Evolutionary conservation across 2,329 filamentous ascomycete species (phyloP).

Genomic region (Colletotrichum trifolii): DNA sequence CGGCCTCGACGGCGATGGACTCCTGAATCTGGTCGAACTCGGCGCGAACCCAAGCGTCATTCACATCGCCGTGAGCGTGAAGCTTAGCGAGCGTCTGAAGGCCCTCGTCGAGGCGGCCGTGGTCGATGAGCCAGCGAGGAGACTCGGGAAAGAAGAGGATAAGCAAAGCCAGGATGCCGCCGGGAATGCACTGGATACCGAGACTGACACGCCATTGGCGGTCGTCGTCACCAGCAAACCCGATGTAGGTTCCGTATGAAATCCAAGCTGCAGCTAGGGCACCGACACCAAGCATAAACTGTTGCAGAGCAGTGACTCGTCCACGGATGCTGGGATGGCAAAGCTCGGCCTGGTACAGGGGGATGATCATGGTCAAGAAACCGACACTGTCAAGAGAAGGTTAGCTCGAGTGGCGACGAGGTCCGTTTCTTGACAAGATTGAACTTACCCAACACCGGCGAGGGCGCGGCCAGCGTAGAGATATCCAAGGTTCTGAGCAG

Average conservation of each 20-base stretch:
- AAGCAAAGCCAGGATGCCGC: constrained; percentile 69
- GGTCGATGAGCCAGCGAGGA: constrained; percentile 80
- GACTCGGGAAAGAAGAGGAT: constrained; percentile 79
- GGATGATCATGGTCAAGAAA: constrained; percentile 52
- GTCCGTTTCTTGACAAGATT: neutral
- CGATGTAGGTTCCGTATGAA: constrained; percentile 64
- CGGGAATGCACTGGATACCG: constrained; percentile 78
- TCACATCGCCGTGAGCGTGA: constrained; percentile 74
- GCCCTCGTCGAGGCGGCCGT: constrained; percentile 73
- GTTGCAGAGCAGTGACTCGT: constrained; percentile 78
- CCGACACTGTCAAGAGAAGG: constrained; percentile 52
- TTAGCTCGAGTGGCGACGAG: neutral
- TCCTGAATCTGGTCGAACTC: constrained; percentile 80
- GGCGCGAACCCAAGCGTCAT: constrained; percentile 76
- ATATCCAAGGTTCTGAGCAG: constrained; percentile 66
- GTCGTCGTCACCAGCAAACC: constrained; percentile 43
- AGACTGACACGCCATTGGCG: constrained; percentile 56
- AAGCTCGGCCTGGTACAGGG: constrained; percentile 83
- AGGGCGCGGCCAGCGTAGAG: constrained; percentile 78
- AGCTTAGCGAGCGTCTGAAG: constrained; percentile 74
- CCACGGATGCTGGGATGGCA: constrained; percentile 83
- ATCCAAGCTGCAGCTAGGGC: constrained; percentile 79
- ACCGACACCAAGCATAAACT: constrained; percentile 86
- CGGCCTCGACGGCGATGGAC: constrained; percentile 71
- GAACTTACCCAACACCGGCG: constrained; percentile 66